Evolutionary conservation across 164 flowering plant species (phyloP).

Genomic region (Liquidambar formosana): DNA sequence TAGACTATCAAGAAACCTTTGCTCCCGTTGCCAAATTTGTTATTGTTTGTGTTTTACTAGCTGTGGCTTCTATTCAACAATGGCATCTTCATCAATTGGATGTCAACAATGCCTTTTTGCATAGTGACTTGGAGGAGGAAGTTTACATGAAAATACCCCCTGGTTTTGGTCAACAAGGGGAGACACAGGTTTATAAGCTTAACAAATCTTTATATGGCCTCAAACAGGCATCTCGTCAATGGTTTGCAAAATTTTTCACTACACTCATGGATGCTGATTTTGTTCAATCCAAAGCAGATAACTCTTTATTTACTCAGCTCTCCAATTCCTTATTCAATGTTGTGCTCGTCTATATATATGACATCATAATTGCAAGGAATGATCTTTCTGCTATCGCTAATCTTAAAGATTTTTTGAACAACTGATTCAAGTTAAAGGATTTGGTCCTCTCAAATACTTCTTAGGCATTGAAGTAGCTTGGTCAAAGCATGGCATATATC

Average conservation of each 20-base stretch:
- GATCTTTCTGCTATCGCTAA: not conserved
- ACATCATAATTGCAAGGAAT: conserved; percentile 1
- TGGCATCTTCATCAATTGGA: conserved; percentile 5
- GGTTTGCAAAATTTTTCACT: conserved; percentile 2
- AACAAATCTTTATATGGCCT: conserved; percentile 15
- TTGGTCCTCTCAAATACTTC: conserved; percentile 6
- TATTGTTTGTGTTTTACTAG: not conserved
- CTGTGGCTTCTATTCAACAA: not conserved
- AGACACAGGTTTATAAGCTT: conserved; percentile 2
- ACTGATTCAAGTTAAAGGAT: conserved; percentile 10
- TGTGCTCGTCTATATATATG: conserved; percentile 12
- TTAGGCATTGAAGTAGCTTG: conserved; percentile 13
- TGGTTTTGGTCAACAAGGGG: not conserved
- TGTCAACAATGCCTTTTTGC: conserved; percentile 5
- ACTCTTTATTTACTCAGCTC: conserved; percentile 13
- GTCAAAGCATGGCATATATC: not conserved
- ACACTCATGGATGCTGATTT: not conserved
- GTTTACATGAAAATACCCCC: conserved; percentile 7
- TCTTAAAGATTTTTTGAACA: not conserved
- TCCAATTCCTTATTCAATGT: not conserved
- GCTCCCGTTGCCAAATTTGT: too few relatives aligned
- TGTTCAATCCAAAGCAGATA: not conserved
- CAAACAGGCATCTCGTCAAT: conserved; percentile 12
- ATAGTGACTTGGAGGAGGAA: conserved; percentile 4
- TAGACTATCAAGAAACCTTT: too few relatives aligned